Evolutionary conservation across 225 moss, liverwort and hornwort genomes (phyloP).

Genomic region (Bryoerythrophyllum caledonicum): DNA sequence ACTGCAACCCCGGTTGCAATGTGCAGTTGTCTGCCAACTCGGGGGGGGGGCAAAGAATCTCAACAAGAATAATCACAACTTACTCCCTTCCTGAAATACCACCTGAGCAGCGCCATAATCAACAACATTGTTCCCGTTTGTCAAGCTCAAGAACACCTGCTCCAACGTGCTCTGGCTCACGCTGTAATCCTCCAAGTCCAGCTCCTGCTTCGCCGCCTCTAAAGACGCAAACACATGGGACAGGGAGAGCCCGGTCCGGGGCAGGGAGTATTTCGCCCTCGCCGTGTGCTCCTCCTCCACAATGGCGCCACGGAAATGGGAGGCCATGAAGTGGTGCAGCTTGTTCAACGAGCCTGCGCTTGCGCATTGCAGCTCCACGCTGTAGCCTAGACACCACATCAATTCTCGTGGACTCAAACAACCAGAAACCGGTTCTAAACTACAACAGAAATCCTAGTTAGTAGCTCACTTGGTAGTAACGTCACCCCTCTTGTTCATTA

Average conservation of each 20-base stretch:
- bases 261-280: slow-evolving; percentile 70
- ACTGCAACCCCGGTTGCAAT: slow-evolving; percentile 36
- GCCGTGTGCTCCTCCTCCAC: slow-evolving; percentile 68
- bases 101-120: slow-evolving; percentile 12
- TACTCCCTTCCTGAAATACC: neutral
- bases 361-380: slow-evolving; percentile 74
- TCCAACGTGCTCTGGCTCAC: slow-evolving; percentile 91
- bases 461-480: too few species aligned
- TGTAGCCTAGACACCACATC: slow-evolving; percentile 59
- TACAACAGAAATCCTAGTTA: too few species aligned
- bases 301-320: slow-evolving; percentile 60
- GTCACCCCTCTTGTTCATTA: too few species aligned
- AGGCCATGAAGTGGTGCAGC: slow-evolving; percentile 60
- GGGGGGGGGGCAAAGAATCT: slow-evolving; percentile 13
- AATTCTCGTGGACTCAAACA: too few species aligned
- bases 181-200: slow-evolving; percentile 80
- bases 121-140: slow-evolving; percentile 32
- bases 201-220: slow-evolving; percentile 55
- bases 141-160: slow-evolving; percentile 83
- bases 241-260: slow-evolving; percentile 42
- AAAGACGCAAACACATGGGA: slow-evolving; percentile 63
- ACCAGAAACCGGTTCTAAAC: too few species aligned
- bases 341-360: slow-evolving; percentile 40
- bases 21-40: slow-evolving; percentile 39
- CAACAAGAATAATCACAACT: neutral